Evolutionary conservation across 495 filamentous ascomycete genomes (phyloP), one percentile per base, ranked within the genome.

Genomic region (Aspergillus asperescens): DNA sequence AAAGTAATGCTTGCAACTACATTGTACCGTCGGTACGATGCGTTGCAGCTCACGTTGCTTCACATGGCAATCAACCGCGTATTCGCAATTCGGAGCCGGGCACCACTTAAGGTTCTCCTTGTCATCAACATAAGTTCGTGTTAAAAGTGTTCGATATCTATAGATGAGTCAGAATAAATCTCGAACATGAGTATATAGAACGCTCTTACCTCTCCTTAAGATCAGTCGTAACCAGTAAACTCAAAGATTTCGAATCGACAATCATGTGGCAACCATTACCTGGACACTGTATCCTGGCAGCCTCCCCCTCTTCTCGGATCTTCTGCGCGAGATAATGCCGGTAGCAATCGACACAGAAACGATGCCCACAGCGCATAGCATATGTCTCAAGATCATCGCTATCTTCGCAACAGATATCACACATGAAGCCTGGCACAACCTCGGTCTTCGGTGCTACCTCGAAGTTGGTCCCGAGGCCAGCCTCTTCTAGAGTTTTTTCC

Each of bases 361-460:
- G 81, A 69, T 98, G 93, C 0, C 85, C 88, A 67, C 93, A 98
- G 55, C 88, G 94, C 81, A 98, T 90, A 5, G 93, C 88, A 65
- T 96, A 97, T 16, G 88, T 90, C 60, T 89, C 70, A n/a, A 96
- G 68, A 0, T 82, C 83, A 5, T 79, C 73, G 12, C 78, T 83
- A 56, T 98, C 94, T 53, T 98, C 91, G 68, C 88, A 98, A 69
- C 93, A 98, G 57, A 98, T 98, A 41, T 93, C 89, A 71, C 93
- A 98, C 53, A 80, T 75, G 66, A 98, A 98, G 4, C 83, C 88
- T 9, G 79, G 76, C 19, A 94, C 70, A 29, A 77, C 72, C 58
- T 89, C 78, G 9, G 92, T 77, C 59, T 77, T 82, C 6, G 87
- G 87, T 15, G 75, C 76, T 7, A 74, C 69, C n/a, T 76, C 66